These are phyloP conservation scores for Hyphopichia pseudoburtonii DNA, from an alignment of 1,139 yeast species.

Conservation along the genomic window DNA sequence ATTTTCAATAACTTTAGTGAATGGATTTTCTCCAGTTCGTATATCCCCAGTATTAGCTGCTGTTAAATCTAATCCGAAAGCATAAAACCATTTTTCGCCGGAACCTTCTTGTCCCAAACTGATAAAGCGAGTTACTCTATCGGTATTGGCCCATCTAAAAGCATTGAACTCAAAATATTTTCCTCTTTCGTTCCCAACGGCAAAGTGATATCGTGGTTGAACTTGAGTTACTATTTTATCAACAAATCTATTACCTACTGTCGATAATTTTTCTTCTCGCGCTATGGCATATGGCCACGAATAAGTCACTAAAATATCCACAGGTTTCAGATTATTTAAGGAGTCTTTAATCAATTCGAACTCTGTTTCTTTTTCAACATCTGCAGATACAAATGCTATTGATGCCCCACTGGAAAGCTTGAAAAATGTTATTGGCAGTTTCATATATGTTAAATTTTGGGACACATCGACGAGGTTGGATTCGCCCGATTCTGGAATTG, in stretches of 20 bases:
- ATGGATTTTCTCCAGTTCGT: neutral
- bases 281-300: slow-evolving; percentile 62
- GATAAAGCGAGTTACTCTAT: slow-evolving; percentile 54
- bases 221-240: slow-evolving; percentile 45
- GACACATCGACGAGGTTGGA: slow-evolving; percentile 15
- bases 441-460: slow-evolving; percentile 20
- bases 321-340: slow-evolving; percentile 7
- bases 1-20: neutral
- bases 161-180: slow-evolving; percentile 58
- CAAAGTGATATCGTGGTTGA: slow-evolving; percentile 67
- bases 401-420: slow-evolving; percentile 45
- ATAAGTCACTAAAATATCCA: slow-evolving; percentile 59
- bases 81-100: slow-evolving; percentile 70
- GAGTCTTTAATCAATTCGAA: slow-evolving; percentile 15
- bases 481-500: neutral
- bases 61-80: slow-evolving; percentile 46
- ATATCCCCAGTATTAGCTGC: neutral
- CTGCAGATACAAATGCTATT: slow-evolving; percentile 45
- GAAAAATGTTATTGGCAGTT: slow-evolving; percentile 30
- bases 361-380: slow-evolving; percentile 17
- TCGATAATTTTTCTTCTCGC: slow-evolving; percentile 28
- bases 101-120: slow-evolving; percentile 62
- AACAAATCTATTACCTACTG: slow-evolving; percentile 38
- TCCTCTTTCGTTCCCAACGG: slow-evolving; percentile 50
- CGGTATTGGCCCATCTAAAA: slow-evolving; percentile 49